Evolutionary conservation across 768 basidiomycete genomes (phyloP).

Genomic region (Pisolithus sp.): DNA sequence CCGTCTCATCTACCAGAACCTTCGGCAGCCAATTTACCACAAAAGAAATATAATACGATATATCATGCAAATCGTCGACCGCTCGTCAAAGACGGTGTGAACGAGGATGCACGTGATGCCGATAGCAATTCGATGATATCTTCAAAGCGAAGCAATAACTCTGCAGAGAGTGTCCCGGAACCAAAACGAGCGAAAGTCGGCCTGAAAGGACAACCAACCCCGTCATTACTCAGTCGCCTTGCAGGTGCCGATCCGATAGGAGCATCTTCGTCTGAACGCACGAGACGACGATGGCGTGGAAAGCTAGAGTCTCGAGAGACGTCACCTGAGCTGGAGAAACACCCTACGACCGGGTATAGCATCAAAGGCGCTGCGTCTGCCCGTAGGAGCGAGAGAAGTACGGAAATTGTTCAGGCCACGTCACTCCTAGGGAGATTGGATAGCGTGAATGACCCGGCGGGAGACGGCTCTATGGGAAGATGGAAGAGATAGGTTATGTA

Average conservation of each 20-base stretch:
- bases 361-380: slow-evolving; percentile 49
- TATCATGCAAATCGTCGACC: slow-evolving; percentile 7
- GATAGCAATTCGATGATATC: slow-evolving; percentile 8
- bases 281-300: slow-evolving; percentile 11
- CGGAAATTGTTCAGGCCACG: slow-evolving; percentile 8
- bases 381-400: slow-evolving; percentile 13
- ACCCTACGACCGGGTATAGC: slow-evolving; percentile 39
- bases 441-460: slow-evolving; percentile 5
- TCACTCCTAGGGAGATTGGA: slow-evolving; percentile 35
- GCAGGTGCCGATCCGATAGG: slow-evolving; percentile 17
- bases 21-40: slow-evolving; percentile 7
- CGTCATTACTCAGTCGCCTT: slow-evolving; percentile 42
- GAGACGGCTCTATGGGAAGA: slow-evolving; percentile 14
- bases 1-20: slow-evolving; percentile 24
- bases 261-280: slow-evolving; percentile 8
- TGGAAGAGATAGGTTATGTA: slow-evolving; percentile 22
- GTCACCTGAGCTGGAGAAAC: slow-evolving; percentile 26
- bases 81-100: slow-evolving; percentile 9
- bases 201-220: slow-evolving; percentile 26
- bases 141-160: slow-evolving; percentile 21
- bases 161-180: slow-evolving; percentile 27
- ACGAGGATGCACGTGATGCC: slow-evolving; percentile 3
- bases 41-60: slow-evolving; percentile 10
- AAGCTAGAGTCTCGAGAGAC: slow-evolving; percentile 16
- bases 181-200: slow-evolving; percentile 29